A percentile compares a stretch with the other conserved stretches of the same genome.
Conservation (phyloP, 192 early-diverging fungal genomes). For the Phlyctochytrium bullatum region DNA sequence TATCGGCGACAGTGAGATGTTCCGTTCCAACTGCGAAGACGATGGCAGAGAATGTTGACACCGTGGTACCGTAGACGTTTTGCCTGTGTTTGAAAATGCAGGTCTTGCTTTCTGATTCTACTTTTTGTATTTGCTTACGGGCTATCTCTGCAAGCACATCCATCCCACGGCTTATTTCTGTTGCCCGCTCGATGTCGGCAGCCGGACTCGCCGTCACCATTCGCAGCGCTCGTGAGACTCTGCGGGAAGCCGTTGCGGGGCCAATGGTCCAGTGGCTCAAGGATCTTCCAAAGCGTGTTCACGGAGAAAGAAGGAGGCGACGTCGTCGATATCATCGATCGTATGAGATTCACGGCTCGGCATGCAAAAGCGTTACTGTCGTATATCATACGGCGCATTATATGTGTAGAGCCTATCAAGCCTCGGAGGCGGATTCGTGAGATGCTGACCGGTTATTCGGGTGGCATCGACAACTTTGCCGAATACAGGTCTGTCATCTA, state of each 20-base stretch:
- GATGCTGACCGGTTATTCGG: slow-evolving; percentile 10
- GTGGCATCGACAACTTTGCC: background rate
- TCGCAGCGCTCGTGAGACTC: slow-evolving; percentile 59
- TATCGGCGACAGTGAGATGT: slow-evolving; percentile 67
- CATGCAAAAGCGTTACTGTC: background rate
- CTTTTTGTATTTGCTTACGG: too few species aligned
- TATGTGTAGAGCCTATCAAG: slow-evolving; percentile 40
- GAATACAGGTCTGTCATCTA: too few species aligned
- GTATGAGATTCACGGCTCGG: background rate
- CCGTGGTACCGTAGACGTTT: background rate
- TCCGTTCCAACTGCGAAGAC: slow-evolving; percentile 20
- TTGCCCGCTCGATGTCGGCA: background rate
- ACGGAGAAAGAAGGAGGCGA: slow-evolving; percentile 11
- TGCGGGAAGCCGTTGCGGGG: slow-evolving; percentile 79
- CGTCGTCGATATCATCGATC: too few species aligned
- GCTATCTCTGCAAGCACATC: background rate
- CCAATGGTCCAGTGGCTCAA: slow-evolving; percentile 82
- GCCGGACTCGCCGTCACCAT: background rate
- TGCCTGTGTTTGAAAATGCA: too few species aligned
- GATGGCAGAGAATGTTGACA: background rate
- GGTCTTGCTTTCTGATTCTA: too few species aligned
- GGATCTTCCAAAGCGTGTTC: slow-evolving; percentile 47
- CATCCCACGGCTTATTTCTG: background rate
- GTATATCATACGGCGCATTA: slow-evolving; percentile 32
- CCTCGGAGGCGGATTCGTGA: slow-evolving; percentile 28